Percentiles rank a stretch among this genome's conserved stretches.
These are phyloP conservation scores for Aspergillus novofumigatus DNA, from an alignment of 2,329 filamentous ascomycete genomes.

Conservation along the genomic window DNA sequence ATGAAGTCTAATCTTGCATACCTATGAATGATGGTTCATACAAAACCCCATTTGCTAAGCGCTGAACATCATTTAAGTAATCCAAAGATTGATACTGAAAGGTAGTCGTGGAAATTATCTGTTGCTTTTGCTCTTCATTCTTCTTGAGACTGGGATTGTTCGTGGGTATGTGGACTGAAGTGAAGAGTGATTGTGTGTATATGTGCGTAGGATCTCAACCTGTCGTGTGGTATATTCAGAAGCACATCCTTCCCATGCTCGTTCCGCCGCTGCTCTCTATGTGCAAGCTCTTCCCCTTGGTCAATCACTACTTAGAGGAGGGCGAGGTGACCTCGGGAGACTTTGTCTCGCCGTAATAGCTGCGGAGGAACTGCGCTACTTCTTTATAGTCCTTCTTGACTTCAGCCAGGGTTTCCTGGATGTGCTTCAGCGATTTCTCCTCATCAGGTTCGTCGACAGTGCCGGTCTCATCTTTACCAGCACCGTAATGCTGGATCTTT, in stretches of 20 bases:
- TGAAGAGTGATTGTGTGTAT: constrained; percentile 2
- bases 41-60: background rate
- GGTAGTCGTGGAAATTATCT: background rate
- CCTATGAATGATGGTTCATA: background rate
- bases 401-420: constrained; percentile 63
- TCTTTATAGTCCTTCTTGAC: constrained; percentile 75
- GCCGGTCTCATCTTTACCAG: constrained; percentile 74
- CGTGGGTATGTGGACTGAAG: background rate
- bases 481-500: constrained; percentile 91
- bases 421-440: constrained; percentile 63
- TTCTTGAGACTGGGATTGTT: background rate
- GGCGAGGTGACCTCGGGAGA: background rate
- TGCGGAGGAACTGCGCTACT: constrained; percentile 64
- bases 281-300: constrained; percentile 3
- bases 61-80: background rate
- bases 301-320: background rate
- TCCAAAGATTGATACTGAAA: background rate
- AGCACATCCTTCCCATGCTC: constrained; percentile 10
- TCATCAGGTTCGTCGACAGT: constrained; percentile 62
- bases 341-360: constrained; percentile 59
- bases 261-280: constrained; percentile 10
- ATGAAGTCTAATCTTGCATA: background rate
- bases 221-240: constrained; percentile 16
- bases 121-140: background rate
- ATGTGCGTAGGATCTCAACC: constrained; percentile 8